Percentiles rank a stretch among this genome's conserved stretches.
Conservation (phyloP, 1,284 basidiomycete genomes). For the Paramarasmius palmivorus region DNA sequence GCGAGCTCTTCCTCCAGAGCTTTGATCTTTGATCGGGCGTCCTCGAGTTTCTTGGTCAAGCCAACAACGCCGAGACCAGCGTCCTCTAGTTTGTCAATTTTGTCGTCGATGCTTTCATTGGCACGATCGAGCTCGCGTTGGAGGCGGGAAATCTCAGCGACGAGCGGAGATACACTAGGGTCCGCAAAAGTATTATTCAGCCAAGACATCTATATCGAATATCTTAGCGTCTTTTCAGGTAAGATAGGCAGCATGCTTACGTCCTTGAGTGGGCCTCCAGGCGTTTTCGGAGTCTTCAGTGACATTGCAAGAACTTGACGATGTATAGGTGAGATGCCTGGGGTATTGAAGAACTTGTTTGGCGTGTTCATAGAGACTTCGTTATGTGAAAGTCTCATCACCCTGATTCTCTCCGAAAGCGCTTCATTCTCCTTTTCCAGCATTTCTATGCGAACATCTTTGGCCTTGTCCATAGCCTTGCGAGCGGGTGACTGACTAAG, state of each 20-base stretch:
- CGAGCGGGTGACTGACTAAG: constrained; percentile 75
- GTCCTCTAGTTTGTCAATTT: constrained; percentile 79
- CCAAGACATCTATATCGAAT: constrained; percentile 66
- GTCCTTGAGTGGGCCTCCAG: constrained; percentile 74
- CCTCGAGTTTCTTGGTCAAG: constrained; percentile 69
- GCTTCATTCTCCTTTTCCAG: constrained; percentile 78
- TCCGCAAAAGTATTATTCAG: constrained; percentile 62
- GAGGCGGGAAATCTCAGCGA: constrained; percentile 65
- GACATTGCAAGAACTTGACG: constrained; percentile 69
- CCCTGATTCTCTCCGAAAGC: constrained; percentile 65
- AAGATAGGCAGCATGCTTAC: constrained; percentile 42
- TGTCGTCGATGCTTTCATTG: constrained; percentile 83
- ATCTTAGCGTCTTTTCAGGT: not conserved
- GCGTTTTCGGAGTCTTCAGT: constrained; percentile 68
- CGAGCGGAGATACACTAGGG: constrained; percentile 51
- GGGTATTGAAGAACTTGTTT: constrained; percentile 49
- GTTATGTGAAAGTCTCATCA: constrained; percentile 48
- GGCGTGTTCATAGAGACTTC: constrained; percentile 52
- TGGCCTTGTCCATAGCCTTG: constrained; percentile 71
- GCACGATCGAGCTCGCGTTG: constrained; percentile 73
- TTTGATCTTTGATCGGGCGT: constrained; percentile 58
- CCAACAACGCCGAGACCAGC: constrained; percentile 71
- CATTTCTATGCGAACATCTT: constrained; percentile 70
- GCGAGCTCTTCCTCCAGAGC: constrained; percentile 68
- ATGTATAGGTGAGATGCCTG: constrained; percentile 70